Percentiles rank a stretch among this genome's conserved stretches.
Conservation (phyloP, 768 basidiomycete genomes). For the Arthromyces matolae region DNA sequence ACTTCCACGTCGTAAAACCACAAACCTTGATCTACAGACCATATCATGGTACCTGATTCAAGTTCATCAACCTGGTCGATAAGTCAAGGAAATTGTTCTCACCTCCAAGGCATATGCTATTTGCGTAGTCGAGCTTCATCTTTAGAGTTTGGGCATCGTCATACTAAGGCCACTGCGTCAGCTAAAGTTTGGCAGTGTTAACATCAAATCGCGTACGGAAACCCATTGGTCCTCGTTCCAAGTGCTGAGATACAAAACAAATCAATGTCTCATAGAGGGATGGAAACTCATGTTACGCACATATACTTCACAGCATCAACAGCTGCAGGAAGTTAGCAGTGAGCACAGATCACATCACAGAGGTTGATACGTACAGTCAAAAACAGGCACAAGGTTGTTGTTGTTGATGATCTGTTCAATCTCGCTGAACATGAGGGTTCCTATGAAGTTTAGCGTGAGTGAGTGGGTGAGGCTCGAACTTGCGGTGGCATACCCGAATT, state of each 20-base stretch:
- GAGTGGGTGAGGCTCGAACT: not conserved
- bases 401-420: conserved; percentile 11
- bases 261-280: not conserved
- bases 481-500: not conserved
- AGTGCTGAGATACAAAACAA: not conserved
- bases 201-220: not conserved
- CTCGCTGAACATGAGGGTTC: conserved; percentile 18
- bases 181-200: not conserved
- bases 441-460: not conserved
- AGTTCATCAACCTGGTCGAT: not conserved
- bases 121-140: conserved; percentile 19
- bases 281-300: not conserved
- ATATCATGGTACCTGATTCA: conserved; percentile 13
- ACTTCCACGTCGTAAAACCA: not conserved
- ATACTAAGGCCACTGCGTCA: conserved; percentile 1
- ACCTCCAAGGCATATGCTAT: conserved; percentile 15
- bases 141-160: conserved; percentile 16
- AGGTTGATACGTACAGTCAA: not conserved
- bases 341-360: not conserved
- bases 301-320: not conserved
- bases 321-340: not conserved
- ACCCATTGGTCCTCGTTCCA: conserved; percentile 17
- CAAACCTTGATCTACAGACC: conserved; percentile 6
- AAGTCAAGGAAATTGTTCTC: not conserved
- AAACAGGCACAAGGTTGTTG: not conserved